A percentile compares a stretch with the other conserved stretches of the same genome.
Evolutionary conservation across 345 rosid genomes (phyloP).

Genomic region (Ricinus communis): DNA sequence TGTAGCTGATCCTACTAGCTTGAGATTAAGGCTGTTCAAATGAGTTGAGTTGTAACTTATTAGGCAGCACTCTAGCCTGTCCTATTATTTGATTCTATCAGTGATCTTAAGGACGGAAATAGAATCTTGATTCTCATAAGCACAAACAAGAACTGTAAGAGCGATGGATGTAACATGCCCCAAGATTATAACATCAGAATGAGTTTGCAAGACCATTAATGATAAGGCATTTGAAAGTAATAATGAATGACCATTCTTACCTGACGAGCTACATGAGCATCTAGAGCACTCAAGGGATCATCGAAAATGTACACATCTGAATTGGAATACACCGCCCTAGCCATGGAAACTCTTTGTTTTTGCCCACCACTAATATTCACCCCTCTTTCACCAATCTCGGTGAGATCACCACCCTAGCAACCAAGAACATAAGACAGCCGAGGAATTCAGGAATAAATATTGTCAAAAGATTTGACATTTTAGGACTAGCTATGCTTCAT

Average conservation of each 20-base stretch:
- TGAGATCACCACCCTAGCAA: constrained; percentile 94
- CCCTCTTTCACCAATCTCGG: constrained; percentile 99
- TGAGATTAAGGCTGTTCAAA: too few species aligned
- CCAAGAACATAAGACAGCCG: constrained; percentile 26
- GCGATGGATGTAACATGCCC: background rate
- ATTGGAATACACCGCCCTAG: constrained; percentile 89
- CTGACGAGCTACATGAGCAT: constrained; percentile 98
- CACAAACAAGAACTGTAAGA: background rate
- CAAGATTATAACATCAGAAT: constrained; percentile 6
- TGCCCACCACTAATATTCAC: constrained; percentile 99
- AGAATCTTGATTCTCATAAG: constrained; percentile 10
- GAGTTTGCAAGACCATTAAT: background rate
- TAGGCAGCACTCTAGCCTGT: background rate
- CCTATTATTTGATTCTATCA: background rate
- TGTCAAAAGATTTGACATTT: background rate
- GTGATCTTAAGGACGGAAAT: background rate
- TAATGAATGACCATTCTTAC: constrained; percentile 35
- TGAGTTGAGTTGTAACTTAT: too few species aligned
- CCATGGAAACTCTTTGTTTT: constrained; percentile 99
- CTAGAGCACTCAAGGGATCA: constrained; percentile 98
- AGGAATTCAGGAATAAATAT: constrained; percentile 20
- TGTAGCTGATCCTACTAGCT: too few species aligned
- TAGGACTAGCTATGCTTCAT: constrained; percentile 10
- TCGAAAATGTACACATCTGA: constrained; percentile 91
- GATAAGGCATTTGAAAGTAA: background rate